phyloP scores from a whole-genome alignment of 2,329 filamentous ascomycete species.

The Aphanoascus verrucosus region DNA sequence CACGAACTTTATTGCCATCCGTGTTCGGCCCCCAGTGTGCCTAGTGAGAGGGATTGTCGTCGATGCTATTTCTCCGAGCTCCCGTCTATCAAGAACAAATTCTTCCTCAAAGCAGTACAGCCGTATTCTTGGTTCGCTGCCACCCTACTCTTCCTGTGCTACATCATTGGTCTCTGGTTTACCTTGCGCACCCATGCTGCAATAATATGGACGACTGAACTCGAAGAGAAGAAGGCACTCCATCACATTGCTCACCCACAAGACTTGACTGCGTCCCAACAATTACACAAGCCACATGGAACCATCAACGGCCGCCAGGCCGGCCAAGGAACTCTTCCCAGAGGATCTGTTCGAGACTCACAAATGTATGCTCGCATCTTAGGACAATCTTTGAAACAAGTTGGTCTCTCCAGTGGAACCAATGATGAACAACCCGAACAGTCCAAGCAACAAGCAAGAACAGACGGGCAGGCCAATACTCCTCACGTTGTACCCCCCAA shows the following conservation, averaged over 20 bases:
- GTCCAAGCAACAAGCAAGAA: neutral
- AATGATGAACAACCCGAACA: conserved; percentile 27
- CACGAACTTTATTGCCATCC: conserved; percentile 80
- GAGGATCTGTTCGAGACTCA: conserved; percentile 69
- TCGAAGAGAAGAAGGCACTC: conserved; percentile 59
- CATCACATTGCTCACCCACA: conserved; percentile 13
- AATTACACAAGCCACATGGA: conserved; percentile 16
- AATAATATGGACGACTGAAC: conserved; percentile 86
- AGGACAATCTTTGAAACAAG: conserved; percentile 77
- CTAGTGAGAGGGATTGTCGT: conserved; percentile 57
- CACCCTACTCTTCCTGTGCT: conserved; percentile 76
- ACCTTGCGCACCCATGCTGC: conserved; percentile 91
- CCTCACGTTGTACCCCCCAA: conserved; percentile 72
- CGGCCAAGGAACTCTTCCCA: conserved; percentile 34
- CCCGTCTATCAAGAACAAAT: conserved; percentile 72
- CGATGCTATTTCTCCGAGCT: conserved; percentile 89
- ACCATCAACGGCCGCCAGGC: conserved; percentile 24
- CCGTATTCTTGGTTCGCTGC: conserved; percentile 90
- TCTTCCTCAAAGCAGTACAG: conserved; percentile 80
- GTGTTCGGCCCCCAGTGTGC: conserved; percentile 39
- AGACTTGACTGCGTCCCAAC: neutral
- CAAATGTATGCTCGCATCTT: conserved; percentile 88
- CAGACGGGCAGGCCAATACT: neutral
- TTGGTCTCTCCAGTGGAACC: conserved; percentile 47
- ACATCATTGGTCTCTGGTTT: conserved; percentile 88